A percentile compares a stretch with the other conserved stretches of the same genome.
These are phyloP conservation scores for Botrytis medusae DNA, from an alignment of 2,329 filamentous ascomycete species.

Conservation along the genomic window DNA sequence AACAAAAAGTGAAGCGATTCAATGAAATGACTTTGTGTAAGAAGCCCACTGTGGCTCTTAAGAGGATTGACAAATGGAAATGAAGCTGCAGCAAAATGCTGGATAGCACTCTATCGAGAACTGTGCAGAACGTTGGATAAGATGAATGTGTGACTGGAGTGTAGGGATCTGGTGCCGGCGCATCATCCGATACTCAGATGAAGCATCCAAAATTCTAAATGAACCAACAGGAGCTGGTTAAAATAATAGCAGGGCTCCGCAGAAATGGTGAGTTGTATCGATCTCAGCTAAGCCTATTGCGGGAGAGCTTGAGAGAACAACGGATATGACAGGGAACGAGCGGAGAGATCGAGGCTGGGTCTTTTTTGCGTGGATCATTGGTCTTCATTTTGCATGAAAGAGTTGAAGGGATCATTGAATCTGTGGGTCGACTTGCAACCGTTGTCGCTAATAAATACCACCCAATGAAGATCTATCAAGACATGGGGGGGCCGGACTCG, in stretches of 20 bases:
- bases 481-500: conserved; percentile 17
- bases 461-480: conserved; percentile 19
- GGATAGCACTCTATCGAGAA: conserved; percentile 36
- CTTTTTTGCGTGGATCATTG: conserved; percentile 32
- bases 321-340: conserved; percentile 32
- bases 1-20: conserved; percentile 31
- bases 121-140: conserved; percentile 36
- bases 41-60: conserved; percentile 27
- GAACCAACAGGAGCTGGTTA: conserved; percentile 29
- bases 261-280: conserved; percentile 36
- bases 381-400: conserved; percentile 27
- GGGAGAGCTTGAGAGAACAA: conserved; percentile 25
- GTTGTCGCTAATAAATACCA: conserved; percentile 21
- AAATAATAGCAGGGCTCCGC: conserved; percentile 28
- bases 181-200: conserved; percentile 40
- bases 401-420: conserved; percentile 25
- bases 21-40: conserved; percentile 32
- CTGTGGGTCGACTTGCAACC: conserved; percentile 27
- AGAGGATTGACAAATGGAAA: conserved; percentile 37
- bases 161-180: conserved; percentile 34
- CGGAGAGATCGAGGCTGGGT: conserved; percentile 38
- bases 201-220: conserved; percentile 30
- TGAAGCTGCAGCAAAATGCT: conserved; percentile 31
- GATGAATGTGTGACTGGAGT: conserved; percentile 37
- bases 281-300: conserved; percentile 36